Percentiles rank a stretch among this genome's conserved stretches.
Evolutionary conservation across 2,329 filamentous ascomycete species (phyloP).

Genomic region (Xylariaceae sp.): DNA sequence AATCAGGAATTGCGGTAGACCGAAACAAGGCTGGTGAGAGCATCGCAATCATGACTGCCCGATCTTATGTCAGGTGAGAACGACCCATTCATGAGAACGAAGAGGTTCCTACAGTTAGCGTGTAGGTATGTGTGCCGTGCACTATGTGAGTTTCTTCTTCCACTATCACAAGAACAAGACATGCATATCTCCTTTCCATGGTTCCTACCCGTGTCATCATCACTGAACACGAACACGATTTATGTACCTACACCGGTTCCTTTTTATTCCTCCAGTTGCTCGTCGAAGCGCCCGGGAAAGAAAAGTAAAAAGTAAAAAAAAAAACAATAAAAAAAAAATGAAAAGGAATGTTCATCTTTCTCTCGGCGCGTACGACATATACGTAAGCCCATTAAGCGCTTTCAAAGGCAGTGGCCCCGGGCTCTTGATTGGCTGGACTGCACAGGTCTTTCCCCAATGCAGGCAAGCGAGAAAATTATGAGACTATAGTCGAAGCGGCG

Average conservation of each 20-base stretch:
- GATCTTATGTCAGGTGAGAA: too few species aligned
- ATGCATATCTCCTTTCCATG: too few species aligned
- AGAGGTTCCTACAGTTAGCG: too few species aligned
- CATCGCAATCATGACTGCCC: too few species aligned
- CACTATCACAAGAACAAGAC: too few species aligned
- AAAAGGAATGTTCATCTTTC: too few species aligned
- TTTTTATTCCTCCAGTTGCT: background rate
- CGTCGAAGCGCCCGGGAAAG: background rate
- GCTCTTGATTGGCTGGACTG: slow-evolving; percentile 9
- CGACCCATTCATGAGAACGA: too few species aligned
- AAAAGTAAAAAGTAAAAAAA: background rate
- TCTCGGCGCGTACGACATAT: slow-evolving; percentile 13
- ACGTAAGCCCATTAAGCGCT: slow-evolving; percentile 11
- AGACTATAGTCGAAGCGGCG: background rate
- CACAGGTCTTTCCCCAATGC: slow-evolving; percentile 3
- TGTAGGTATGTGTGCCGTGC: too few species aligned
- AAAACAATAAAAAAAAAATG: too few species aligned
- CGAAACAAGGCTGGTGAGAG: background rate
- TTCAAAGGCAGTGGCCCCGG: slow-evolving; percentile 6
- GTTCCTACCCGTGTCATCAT: too few species aligned
- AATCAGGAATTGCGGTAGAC: background rate
- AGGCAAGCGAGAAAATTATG: background rate
- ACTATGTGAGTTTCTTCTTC: too few species aligned
- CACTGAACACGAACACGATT: background rate
- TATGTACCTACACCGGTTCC: background rate